Base-by-base conservation (phyloP, 345 rosid genomes). In the Dipteronia sinensis region DNA sequence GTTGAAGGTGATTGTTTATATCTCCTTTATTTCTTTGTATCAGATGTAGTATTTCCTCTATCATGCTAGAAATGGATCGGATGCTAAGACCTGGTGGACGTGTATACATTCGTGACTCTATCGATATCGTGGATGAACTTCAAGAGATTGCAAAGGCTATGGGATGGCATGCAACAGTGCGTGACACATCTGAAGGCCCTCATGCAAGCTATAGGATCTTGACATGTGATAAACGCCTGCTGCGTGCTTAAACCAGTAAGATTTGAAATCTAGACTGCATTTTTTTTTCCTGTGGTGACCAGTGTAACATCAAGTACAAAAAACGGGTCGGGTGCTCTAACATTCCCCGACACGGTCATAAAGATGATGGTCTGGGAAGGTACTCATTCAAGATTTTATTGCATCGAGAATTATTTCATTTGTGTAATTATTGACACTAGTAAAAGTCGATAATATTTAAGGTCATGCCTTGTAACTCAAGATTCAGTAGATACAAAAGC, bases 21-120 rank as follows among this genome's bases (percentile, higher is more conserved):
- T 67, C 29, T 25, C 3, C 74, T 56, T 58, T 67, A 13, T 65
- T 51, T 42, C 40, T 51, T 73, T 27, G 61, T 63, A 56, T 83
- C 87, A 96, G 99, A 79, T 96, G 99, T 82, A 94, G 90, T 63
- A 86, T 94, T 89, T 89, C 98, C 46, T 86, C 91, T 1, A 92
- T 94, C 69, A 91, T 96, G 98, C 92, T 96, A 16, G 98, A 96
- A 88, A 96, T 96, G 99, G 99, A 96, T 80, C 88, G 99, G 75
- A 92, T 96, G 3, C 82, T 96, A 70, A 90, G 99, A 83, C 99
- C 99, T 34, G 99, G 98, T 72, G 99, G 99, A 65, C 89, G 77
- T 78, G 98, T 75, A 55, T 94, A 94, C 78, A 94, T 96, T 23
- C 92, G 97, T 38, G 99, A 96, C 63, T 83, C 94, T 0, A 71